Evolutionary conservation across 2,329 filamentous ascomycete genomes (phyloP).

Genomic region (Pseudogymnoascus sp.): DNA sequence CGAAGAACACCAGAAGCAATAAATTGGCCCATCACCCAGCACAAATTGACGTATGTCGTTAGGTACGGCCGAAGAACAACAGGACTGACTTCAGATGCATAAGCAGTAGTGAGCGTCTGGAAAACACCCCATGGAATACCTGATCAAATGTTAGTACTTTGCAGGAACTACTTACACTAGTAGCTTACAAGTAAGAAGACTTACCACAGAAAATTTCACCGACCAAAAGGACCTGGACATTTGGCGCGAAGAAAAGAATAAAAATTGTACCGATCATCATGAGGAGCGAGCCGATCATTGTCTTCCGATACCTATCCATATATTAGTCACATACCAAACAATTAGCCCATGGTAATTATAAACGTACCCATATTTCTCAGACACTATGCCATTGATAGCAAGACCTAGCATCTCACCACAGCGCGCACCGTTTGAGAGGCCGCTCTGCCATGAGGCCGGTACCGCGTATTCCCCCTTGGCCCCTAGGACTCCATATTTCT

Average conservation of each 20-base stretch:
- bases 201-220: slow-evolving; percentile 38
- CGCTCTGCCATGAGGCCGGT: slow-evolving; percentile 35
- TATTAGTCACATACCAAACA: slow-evolving; percentile 32
- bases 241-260: slow-evolving; percentile 42
- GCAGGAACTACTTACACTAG: slow-evolving; percentile 21
- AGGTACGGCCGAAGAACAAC: slow-evolving; percentile 43
- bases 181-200: slow-evolving; percentile 38
- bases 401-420: slow-evolving; percentile 35
- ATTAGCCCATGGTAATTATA: slow-evolving; percentile 34
- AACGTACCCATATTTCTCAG: slow-evolving; percentile 38
- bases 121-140: slow-evolving; percentile 41
- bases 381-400: slow-evolving; percentile 34
- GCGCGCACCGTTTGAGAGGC: slow-evolving; percentile 31
- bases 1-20: slow-evolving; percentile 39
- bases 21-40: slow-evolving; percentile 39
- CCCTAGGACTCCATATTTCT: slow-evolving; percentile 22
- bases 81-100: slow-evolving; percentile 39
- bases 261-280: slow-evolving; percentile 38
- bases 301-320: slow-evolving; percentile 34
- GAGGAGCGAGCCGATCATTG: slow-evolving; percentile 35
- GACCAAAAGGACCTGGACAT: slow-evolving; percentile 36
- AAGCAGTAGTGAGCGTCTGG: slow-evolving; percentile 29
- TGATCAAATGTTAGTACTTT: background rate
- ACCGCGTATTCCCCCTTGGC: slow-evolving; percentile 29
- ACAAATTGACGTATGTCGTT: slow-evolving; percentile 42